Base-by-base conservation (phyloP, 768 basidiomycete species). In the Lactarius sanguifluus region DNA sequence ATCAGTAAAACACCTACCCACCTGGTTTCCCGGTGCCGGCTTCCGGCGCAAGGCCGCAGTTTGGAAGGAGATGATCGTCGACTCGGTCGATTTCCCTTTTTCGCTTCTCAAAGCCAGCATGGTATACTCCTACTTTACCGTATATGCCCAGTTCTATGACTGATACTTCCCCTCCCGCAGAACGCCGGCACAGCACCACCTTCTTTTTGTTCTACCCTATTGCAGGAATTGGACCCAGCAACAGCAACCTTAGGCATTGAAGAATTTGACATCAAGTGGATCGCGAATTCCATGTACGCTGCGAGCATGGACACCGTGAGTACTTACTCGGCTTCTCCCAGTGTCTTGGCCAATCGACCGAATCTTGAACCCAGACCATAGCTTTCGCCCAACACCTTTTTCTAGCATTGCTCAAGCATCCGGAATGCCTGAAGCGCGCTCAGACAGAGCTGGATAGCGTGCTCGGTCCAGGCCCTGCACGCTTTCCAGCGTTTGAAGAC, bases 251-350 rank as follows among this genome's bases (percentile, higher is more conserved):
- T 62, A 7, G 62, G 70, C 64, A 74, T 79, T 7, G 72, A 81
- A 65, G 87, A 89, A 71, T 86, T 85, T 67, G 90, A 92, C 70
- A 78, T 91, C 56, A 87, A 88, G 65, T 90, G 89, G 88, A 85
- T 88, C 1, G 90, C 91, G n/a, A 91, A 91, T 74, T 91, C 89
- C 36, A 90, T 92, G 87, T 91, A 89, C 73, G 59, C 69, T 65
- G 85, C 83, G 18, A 87, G 87, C 70, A 79, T 83, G 43, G 89
- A 90, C 70, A 89, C 87, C 0, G 88, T 87, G 66, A 70, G 76
- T 69, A 30, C 50, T 45, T 16, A 13, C 25, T 15, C 50, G 57
- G 56, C 56, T n/a, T 75, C 71, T 43, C 23, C 25, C 57, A 54
- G 57, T 57, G 34, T 9, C 23, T 32, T n/a, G 36, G 61, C 32